A percentile compares a stretch with the other conserved stretches of the same genome.
Evolutionary conservation across 495 filamentous ascomycete species (phyloP).

Genomic region (Neurospora hispaniola): DNA sequence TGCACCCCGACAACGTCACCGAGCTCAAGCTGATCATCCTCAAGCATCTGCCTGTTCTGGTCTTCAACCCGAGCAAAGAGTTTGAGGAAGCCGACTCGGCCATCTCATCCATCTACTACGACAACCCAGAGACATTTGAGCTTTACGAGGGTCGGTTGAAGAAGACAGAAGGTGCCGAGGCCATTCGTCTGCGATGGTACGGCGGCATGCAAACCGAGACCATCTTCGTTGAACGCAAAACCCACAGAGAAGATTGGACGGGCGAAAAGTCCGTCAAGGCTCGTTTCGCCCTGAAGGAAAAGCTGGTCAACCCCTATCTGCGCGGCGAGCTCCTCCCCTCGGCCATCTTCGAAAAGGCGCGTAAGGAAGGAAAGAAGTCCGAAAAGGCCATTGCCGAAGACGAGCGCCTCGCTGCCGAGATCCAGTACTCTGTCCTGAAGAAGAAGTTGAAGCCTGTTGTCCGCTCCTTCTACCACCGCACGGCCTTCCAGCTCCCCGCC

Average conservation of each 20-base stretch:
- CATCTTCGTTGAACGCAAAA: slow-evolving; percentile 96
- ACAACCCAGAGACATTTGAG: slow-evolving; percentile 88
- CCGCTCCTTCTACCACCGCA: slow-evolving; percentile 93
- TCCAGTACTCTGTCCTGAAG: slow-evolving; percentile 85
- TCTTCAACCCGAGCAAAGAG: slow-evolving; percentile 96
- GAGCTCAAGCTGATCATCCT: slow-evolving; percentile 95
- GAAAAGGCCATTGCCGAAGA: slow-evolving; percentile 80
- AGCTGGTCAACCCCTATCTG: slow-evolving; percentile 86
- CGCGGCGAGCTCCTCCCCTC: slow-evolving; percentile 70
- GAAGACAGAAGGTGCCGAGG: slow-evolving; percentile 96
- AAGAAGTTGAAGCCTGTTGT: slow-evolving; percentile 75
- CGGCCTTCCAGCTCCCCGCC: slow-evolving; percentile 93
- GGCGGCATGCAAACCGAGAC: slow-evolving; percentile 90
- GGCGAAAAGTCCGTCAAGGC: slow-evolving; percentile 98
- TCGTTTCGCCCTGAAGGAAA: slow-evolving; percentile 89
- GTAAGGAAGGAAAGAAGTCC: slow-evolving; percentile 87
- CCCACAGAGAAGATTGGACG: slow-evolving; percentile 98
- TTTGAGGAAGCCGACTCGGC: slow-evolving; percentile 83
- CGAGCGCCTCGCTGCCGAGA: slow-evolving; percentile 79
- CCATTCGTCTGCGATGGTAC: slow-evolving; percentile 94
- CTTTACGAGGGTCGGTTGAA: slow-evolving; percentile 88
- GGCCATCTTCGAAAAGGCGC: slow-evolving; percentile 83
- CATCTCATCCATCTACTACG: slow-evolving; percentile 97
- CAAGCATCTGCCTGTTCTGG: slow-evolving; percentile 93
- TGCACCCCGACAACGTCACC: slow-evolving; percentile 96